These are phyloP conservation scores for Physcomitrellopsis africana DNA, from an alignment of 225 moss, liverwort and hornwort genomes.

Conservation along the genomic window DNA sequence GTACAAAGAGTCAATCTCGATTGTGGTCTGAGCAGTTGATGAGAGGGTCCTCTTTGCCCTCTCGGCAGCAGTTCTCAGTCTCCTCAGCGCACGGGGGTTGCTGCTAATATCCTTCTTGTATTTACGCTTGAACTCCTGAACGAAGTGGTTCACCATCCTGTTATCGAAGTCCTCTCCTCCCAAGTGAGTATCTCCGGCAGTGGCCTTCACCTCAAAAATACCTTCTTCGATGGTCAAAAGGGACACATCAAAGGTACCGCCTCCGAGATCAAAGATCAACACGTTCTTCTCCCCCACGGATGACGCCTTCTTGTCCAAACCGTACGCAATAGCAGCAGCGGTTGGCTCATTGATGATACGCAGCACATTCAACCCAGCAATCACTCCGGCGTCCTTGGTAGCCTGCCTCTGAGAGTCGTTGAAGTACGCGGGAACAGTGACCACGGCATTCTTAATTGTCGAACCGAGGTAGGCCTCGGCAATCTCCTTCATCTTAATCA, in stretches of 20 bases:
- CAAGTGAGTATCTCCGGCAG: no score
- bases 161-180: no score
- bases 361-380: slow-evolving; percentile 35
- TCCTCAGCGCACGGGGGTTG: no score
- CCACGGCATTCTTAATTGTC: slow-evolving; percentile 37
- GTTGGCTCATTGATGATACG: slow-evolving; percentile 39
- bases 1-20: no score
- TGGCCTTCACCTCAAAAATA: no score
- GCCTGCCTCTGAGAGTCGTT: slow-evolving; percentile 40
- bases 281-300: slow-evolving; percentile 38
- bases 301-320: slow-evolving; percentile 35
- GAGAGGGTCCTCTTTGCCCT: no score
- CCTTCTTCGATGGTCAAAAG: background rate
- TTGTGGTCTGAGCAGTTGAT: no score
- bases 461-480: slow-evolving; percentile 36
- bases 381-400: slow-evolving; percentile 39
- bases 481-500: slow-evolving; percentile 46
- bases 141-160: no score
- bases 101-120: no score
- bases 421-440: slow-evolving; percentile 33
- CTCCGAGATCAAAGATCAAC: slow-evolving; percentile 34
- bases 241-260: slow-evolving; percentile 32
- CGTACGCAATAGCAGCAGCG: slow-evolving; percentile 36
- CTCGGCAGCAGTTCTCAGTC: no score
- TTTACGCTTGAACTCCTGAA: no score